Conservation (phyloP, 2,329 filamentous ascomycete species). For the Dactylonectria estremocensis region DNA sequence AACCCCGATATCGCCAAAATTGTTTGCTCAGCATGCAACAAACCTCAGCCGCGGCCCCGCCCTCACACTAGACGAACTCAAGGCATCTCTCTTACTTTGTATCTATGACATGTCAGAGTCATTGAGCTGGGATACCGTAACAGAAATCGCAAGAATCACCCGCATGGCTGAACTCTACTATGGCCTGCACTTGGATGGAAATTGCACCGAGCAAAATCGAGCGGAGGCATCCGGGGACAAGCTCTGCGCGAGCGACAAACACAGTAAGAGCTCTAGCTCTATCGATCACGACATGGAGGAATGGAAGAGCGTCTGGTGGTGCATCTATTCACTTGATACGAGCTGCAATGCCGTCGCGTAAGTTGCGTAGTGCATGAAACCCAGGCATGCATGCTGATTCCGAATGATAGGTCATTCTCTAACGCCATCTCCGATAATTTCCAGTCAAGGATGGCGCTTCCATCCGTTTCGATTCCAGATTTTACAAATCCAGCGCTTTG, state of each 20-base stretch:
- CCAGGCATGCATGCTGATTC: background rate
- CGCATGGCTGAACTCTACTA: background rate
- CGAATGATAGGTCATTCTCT: background rate
- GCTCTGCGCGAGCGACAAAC: too few species aligned
- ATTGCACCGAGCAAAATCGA: too few species aligned
- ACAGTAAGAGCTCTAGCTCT: background rate
- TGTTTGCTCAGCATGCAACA: background rate
- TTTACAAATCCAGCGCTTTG: too few species aligned
- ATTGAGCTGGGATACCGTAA: background rate
- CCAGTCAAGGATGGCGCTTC: too few species aligned
- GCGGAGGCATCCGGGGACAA: background rate
- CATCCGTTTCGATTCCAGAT: too few species aligned
- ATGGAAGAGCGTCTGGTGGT: slow-evolving; percentile 8
- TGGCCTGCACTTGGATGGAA: too few species aligned
- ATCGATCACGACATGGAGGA: background rate
- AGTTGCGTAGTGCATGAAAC: background rate
- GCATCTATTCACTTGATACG: background rate
- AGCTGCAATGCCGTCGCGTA: background rate
- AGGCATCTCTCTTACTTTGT: background rate
- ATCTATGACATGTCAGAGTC: background rate
- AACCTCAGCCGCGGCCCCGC: background rate
- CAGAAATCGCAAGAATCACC: background rate
- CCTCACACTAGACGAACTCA: background rate
- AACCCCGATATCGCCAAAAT: background rate
- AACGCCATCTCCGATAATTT: background rate